phyloP scores from a whole-genome alignment of 257 asterid species.

The Galeopsis tetrahit region DNA sequence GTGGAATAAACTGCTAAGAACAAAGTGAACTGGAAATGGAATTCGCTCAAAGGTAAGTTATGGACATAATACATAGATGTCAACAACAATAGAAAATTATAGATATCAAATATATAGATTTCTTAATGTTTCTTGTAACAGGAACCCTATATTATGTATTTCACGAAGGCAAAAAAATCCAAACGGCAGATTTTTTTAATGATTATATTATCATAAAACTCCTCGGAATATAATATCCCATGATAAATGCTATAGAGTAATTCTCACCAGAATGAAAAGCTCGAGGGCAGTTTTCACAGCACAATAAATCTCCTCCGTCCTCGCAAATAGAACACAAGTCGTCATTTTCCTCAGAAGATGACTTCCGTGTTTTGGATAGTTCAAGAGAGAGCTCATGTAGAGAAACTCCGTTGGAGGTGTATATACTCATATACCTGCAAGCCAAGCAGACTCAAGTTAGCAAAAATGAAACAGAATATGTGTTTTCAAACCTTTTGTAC shows the following conservation, averaged over 20 bases:
- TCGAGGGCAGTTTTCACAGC: slow-evolving; percentile 92
- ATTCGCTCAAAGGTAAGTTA: slow-evolving; percentile 6
- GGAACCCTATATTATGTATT: slow-evolving; percentile 15
- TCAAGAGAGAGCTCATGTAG: slow-evolving; percentile 74
- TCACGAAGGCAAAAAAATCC: not conserved
- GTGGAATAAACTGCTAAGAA: slow-evolving; percentile 17
- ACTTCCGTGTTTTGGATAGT: slow-evolving; percentile 49
- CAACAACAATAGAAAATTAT: slow-evolving; percentile 6
- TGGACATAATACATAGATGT: not conserved
- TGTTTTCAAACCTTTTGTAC: slow-evolving; percentile 17
- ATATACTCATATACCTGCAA: slow-evolving; percentile 80
- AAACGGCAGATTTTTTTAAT: not conserved
- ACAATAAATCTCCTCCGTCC: slow-evolving; percentile 76
- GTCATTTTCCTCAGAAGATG: slow-evolving; percentile 73
- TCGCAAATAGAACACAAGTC: slow-evolving; percentile 84
- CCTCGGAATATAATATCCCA: not conserved
- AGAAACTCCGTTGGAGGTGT: slow-evolving; percentile 76
- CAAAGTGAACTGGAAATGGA: slow-evolving; percentile 13
- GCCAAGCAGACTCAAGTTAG: slow-evolving; percentile 34
- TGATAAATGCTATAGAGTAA: not conserved
- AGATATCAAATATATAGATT: too few relatives aligned
- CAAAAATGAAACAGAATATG: slow-evolving; percentile 16
- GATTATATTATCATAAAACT: not conserved
- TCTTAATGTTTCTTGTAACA: not conserved
- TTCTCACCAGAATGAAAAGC: slow-evolving; percentile 79